Base-by-base conservation (phyloP, 2,329 filamentous ascomycete species). In the Leptosphaerulina australis region DNA sequence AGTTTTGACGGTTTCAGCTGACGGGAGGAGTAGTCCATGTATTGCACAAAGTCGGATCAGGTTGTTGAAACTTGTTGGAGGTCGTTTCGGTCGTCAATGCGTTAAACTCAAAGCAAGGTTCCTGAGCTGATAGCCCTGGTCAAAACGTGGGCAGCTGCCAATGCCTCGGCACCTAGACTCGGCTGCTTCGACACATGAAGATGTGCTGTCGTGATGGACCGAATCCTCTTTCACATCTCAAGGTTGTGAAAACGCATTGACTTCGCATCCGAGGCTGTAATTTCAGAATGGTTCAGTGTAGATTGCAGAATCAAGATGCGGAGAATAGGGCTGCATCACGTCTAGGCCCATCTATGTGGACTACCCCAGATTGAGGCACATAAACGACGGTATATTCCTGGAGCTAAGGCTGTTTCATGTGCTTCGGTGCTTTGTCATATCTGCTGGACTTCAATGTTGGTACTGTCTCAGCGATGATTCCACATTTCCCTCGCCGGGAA, bases 281-380 rank as follows among this genome's bases (percentile, higher is more conserved):
- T 34, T 24, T 26, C 15, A 37, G 41, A 24, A 22, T 11, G 20
- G 4, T 39, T 17, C 4, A n/a, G 12, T 6, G 18, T 11, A 12
- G 14, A 35, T 35, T 22, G 40, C 26, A 24, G 11, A 20, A 18
- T 39, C 18, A 20, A 30, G 6, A 20, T 21, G 36, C 36, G 12
- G 15, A 41, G 34, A 33, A 9, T 37, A 41, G 41, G 48, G 41
- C 48, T 51, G 48, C 48, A 46, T 46, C n/a, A 18, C 24, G 20
- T 5, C 14, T 26, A 28, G 24, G 36, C 36, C 20, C 25, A 12
- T 40, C 31, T 25, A 14, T 18, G 30, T 11, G 15, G 18, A 38
- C 18, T 5, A 29, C 35, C 34, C 28, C 40, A 44, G 40, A 31
- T 12, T 14, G 33, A 25, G 28, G 26, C 39, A 22, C n/a, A 25